These are phyloP conservation scores for Candida ovalis DNA, from an alignment of 805 yeast species.

Conservation along the genomic window DNA sequence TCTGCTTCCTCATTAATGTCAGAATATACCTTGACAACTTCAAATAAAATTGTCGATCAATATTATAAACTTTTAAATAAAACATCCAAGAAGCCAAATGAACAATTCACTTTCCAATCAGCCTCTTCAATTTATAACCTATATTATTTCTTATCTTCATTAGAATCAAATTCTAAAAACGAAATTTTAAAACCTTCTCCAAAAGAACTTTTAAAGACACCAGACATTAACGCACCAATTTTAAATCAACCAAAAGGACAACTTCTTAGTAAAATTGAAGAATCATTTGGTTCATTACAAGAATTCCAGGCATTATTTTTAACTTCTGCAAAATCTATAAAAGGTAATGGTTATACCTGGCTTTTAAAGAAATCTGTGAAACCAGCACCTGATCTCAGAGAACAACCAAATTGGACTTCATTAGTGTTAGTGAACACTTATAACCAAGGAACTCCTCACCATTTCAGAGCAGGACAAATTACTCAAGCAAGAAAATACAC, in stretches of 20 bases:
- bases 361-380: slow-evolving; percentile 57
- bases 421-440: slow-evolving; percentile 79
- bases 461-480: slow-evolving; percentile 50
- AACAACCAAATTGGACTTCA: slow-evolving; percentile 33
- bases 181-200: slow-evolving; percentile 21
- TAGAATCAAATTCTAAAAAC: slow-evolving; percentile 27
- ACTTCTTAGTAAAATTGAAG: slow-evolving; percentile 45
- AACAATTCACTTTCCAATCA: slow-evolving; percentile 40
- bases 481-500: slow-evolving; percentile 34
- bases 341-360: slow-evolving; percentile 93
- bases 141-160: slow-evolving; percentile 45
- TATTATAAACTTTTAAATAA: slow-evolving; percentile 35
- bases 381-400: slow-evolving; percentile 21
- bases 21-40: slow-evolving; percentile 20
- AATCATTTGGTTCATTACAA: slow-evolving; percentile 69
- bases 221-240: slow-evolving; percentile 29
- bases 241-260: slow-evolving; percentile 20
- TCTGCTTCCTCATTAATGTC: slow-evolving; percentile 13
- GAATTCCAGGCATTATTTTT: slow-evolving; percentile 72
- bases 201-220: slow-evolving; percentile 35
- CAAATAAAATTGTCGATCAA: slow-evolving; percentile 27
- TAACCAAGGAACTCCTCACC: slow-evolving; percentile 82
- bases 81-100: slow-evolving; percentile 43
- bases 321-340: slow-evolving; percentile 63
- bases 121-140: slow-evolving; percentile 47